Evolutionary conservation across 2,329 filamentous ascomycete genomes (phyloP).

Genomic region (Emergomyces pasteurianus): DNA sequence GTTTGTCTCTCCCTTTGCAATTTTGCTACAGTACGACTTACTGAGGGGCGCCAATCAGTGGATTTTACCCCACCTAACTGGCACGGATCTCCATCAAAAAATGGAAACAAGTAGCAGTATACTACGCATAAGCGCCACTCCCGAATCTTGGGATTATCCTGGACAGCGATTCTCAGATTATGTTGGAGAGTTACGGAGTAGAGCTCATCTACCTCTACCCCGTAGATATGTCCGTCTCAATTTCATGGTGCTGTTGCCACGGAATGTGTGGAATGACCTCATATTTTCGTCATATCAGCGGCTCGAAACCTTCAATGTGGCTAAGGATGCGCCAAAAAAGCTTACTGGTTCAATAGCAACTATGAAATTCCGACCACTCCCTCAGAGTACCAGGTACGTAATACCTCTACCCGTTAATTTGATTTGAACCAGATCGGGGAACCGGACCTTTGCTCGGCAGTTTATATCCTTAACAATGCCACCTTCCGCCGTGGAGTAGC

Average conservation of each 20-base stretch:
- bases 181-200: not conserved
- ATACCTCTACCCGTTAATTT: not conserved
- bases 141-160: not conserved
- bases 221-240: not conserved
- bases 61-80: too few relatives aligned
- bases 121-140: too few relatives aligned
- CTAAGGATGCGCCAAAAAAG: not conserved
- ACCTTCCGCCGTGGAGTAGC: not conserved
- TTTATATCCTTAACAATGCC: not conserved
- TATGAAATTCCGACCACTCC: not conserved
- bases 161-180: not conserved
- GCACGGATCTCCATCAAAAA: too few relatives aligned
- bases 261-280: not conserved
- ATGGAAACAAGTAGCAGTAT: too few relatives aligned
- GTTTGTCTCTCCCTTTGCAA: too few relatives aligned
- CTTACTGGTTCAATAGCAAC: not conserved
- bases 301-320: not conserved
- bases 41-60: too few relatives aligned
- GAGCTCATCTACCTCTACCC: too few relatives aligned
- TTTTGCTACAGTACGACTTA: too few relatives aligned
- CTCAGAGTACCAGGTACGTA: not conserved
- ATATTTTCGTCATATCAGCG: not conserved
- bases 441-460: not conserved
- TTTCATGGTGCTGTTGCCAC: not conserved
- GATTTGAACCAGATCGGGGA: not conserved